Evolutionary conservation across 441 rosid species (phyloP).

Genomic region (Arabidopsis hybrid): DNA sequence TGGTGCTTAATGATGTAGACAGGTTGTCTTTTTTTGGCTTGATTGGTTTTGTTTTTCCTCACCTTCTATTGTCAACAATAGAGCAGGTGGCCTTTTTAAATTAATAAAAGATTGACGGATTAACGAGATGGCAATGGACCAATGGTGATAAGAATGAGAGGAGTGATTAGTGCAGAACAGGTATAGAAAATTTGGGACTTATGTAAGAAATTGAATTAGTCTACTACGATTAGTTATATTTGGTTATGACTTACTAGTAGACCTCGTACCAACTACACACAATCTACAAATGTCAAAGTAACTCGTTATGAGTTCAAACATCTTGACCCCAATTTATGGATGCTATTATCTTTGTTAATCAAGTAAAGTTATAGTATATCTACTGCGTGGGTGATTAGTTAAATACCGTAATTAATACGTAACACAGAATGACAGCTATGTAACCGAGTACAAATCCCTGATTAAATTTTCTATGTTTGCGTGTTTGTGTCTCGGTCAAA

Average conservation of each 20-base stretch:
- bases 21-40: slow-evolving; percentile 18
- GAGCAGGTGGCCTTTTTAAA: background rate
- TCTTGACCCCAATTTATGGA: background rate
- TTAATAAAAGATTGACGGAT: background rate
- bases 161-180: background rate
- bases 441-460: background rate
- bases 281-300: background rate
- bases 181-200: background rate
- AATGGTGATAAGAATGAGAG: background rate
- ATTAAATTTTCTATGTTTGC: background rate
- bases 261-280: slow-evolving; percentile 3
- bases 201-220: background rate
- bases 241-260: background rate
- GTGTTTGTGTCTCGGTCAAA: slow-evolving; percentile 21
- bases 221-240: background rate
- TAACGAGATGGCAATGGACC: background rate
- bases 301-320: background rate
- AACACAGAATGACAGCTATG: slow-evolving; percentile 18
- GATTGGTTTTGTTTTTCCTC: slow-evolving; percentile 13
- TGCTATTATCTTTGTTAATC: background rate
- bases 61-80: slow-evolving; percentile 11
- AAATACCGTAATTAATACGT: background rate
- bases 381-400: background rate
- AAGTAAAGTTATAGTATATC: background rate
- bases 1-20: slow-evolving; percentile 33